Evolutionary conservation across 768 basidiomycete species (phyloP), one percentile per base, ranked within the genome.

Genomic region (Boletus coccyginus): DNA sequence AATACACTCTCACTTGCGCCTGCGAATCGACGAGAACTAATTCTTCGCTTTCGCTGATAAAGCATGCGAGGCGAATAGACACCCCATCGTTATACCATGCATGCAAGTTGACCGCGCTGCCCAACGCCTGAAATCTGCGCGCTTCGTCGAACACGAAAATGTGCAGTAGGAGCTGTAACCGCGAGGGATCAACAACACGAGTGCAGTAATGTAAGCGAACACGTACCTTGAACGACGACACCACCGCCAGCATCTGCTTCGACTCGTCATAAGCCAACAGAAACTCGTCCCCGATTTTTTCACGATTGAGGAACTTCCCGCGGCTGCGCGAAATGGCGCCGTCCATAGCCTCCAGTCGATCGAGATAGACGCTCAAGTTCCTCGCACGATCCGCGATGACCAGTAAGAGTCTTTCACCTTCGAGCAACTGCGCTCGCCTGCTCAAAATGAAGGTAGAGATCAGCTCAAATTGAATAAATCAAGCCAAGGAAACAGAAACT

Each of bases 1-100:
- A 85, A 58, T 77, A 84, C n/a, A 85, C 72, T 17, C 84, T 70
- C 2, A 73, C 80, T 16, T 74, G 73, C 0, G 70, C 68, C 4
- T 55, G 59, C 0, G 73, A 73, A 56, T 86, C 84, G 5, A 84
- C 68, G 0, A 86, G 62, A 0, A 81, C 59, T 3, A 86, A 46
- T 52, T 86, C 85, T 58, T 86, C 83, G 33, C 63, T 75, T 7
- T 81, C 80, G 45, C 68, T 67, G 2, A 83, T 71, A 54, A 85
- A 83, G 42, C 75, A 73, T 2, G 76, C 70, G 16, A 71, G 70
- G 3, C 46, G 55, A 16, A 84, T 72, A 6, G 50, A 44, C 2
- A 56, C n/a, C 7, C 56, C 62, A 0, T 62, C 53, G 9, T 62
- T 50, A 57, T 81, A 83, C 82, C 82, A 85, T 0, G 60, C 49